phyloP scores from a whole-genome alignment of 169 alveolate genomes.

The Neospora caninum region DNA sequence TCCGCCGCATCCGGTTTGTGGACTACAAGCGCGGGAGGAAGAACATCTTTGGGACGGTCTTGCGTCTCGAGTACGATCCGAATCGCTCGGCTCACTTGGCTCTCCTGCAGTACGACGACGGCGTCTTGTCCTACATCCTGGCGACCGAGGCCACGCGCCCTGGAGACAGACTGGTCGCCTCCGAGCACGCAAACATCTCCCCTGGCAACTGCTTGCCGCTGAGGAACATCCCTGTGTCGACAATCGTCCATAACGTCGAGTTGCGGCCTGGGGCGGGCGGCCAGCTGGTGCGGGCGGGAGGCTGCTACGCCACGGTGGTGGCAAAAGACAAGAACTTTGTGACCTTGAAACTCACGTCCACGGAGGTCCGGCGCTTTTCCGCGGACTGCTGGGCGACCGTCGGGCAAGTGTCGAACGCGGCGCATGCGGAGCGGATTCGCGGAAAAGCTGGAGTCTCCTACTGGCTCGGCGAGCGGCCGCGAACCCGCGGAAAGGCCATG shows the following conservation, averaged over 20 bases:
- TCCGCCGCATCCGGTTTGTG: slow-evolving; percentile 85
- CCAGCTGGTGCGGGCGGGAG: slow-evolving; percentile 87
- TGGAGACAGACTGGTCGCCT: slow-evolving; percentile 86
- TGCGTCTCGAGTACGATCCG: slow-evolving; percentile 66
- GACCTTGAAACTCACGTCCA: slow-evolving; percentile 85
- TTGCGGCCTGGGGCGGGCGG: slow-evolving; percentile 91
- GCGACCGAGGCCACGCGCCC: slow-evolving; percentile 87
- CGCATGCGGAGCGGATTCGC: slow-evolving; percentile 74
- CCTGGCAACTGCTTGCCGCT: slow-evolving; percentile 90
- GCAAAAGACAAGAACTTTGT: slow-evolving; percentile 83
- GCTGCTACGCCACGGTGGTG: slow-evolving; percentile 83
- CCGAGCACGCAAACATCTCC: slow-evolving; percentile 84
- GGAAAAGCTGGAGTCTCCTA: slow-evolving; percentile 49
- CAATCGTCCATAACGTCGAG: slow-evolving; percentile 88
- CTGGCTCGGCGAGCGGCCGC: slow-evolving; percentile 86
- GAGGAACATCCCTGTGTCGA: slow-evolving; percentile 83
- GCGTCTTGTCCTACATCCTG: slow-evolving; percentile 88
- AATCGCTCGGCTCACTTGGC: slow-evolving; percentile 48
- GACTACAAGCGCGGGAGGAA: slow-evolving; percentile 89
- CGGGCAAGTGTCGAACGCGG: slow-evolving; percentile 86
- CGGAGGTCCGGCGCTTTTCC: slow-evolving; percentile 88
- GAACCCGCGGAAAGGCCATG: slow-evolving; percentile 88
- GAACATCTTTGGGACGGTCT: slow-evolving; percentile 87
- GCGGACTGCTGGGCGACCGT: slow-evolving; percentile 90
- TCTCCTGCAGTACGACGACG: slow-evolving; percentile 88